A percentile compares a stretch with the other conserved stretches of the same genome.
phyloP scores from a whole-genome alignment of 164 flowering plant genomes.

The Buxus sempervirens region DNA sequence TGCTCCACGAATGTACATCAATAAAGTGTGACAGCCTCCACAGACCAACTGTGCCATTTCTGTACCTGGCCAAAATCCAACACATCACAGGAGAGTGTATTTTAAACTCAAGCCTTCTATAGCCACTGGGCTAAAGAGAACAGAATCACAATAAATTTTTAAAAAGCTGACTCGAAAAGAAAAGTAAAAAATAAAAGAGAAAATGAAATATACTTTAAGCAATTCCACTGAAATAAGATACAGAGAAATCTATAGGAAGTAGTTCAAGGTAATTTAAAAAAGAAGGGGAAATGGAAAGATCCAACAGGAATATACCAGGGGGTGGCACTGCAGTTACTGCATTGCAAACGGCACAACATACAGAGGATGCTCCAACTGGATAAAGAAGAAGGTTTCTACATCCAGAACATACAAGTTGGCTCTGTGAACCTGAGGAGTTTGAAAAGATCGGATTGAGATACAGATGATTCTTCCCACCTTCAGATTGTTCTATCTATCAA shows the following conservation, averaged over 20 bases:
- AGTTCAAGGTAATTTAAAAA: background rate
- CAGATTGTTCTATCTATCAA: no score
- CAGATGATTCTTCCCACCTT: background rate
- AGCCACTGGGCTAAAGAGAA: background rate
- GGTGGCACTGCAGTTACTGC: constrained; percentile 90
- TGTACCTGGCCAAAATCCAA: constrained; percentile 47
- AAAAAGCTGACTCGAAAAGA: background rate
- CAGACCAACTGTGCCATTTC: constrained; percentile 95
- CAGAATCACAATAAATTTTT: background rate
- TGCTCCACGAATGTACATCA: constrained; percentile 94
- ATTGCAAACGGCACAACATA: constrained; percentile 95
- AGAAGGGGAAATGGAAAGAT: background rate
- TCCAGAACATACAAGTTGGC: constrained; percentile 95
- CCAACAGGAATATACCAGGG: constrained; percentile 48
- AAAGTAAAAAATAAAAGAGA: no score
- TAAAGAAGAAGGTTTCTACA: constrained; percentile 77
- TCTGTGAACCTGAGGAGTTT: constrained; percentile 51
- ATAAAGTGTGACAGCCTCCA: constrained; percentile 85
- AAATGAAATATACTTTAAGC: background rate
- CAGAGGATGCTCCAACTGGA: constrained; percentile 86
- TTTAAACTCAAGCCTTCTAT: background rate
- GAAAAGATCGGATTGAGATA: background rate
- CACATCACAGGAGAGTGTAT: background rate
- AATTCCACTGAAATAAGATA: background rate
- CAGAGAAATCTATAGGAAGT: no score